phyloP scores from a whole-genome alignment of 345 rosid species.

The Pistacia atlantica region DNA sequence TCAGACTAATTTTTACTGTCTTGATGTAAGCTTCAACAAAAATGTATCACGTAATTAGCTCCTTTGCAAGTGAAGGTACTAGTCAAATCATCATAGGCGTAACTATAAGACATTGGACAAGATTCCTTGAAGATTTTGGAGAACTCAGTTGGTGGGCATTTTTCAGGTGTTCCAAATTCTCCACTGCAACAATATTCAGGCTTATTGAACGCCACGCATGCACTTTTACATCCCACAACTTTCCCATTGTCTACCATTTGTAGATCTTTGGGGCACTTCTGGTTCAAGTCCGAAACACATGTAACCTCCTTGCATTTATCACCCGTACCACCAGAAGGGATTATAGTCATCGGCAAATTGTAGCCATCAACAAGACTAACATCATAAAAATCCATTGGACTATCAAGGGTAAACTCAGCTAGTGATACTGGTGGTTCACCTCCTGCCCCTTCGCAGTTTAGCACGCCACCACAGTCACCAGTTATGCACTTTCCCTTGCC shows the following conservation, averaged over 20 bases:
- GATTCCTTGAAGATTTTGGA: slow-evolving; percentile 46
- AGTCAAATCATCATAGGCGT: slow-evolving; percentile 54
- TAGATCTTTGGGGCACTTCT: slow-evolving; percentile 38
- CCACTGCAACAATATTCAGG: slow-evolving; percentile 53
- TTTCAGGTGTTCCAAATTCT: slow-evolving; percentile 36
- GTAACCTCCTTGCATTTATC: slow-evolving; percentile 24
- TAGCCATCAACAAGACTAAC: slow-evolving; percentile 53
- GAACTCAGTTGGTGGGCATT: slow-evolving; percentile 49
- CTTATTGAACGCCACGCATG: slow-evolving; percentile 42
- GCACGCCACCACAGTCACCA: slow-evolving; percentile 44
- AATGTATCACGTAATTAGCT: slow-evolving; percentile 42
- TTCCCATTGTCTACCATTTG: slow-evolving; percentile 26
- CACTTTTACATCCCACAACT: slow-evolving; percentile 52
- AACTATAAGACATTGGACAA: slow-evolving; percentile 50
- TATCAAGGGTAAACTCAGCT: slow-evolving; percentile 49
- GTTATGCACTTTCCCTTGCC: slow-evolving; percentile 42
- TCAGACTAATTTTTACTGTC: too few relatives aligned
- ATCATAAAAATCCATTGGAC: slow-evolving; percentile 40
- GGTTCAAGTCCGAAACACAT: slow-evolving; percentile 39
- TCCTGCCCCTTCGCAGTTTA: slow-evolving; percentile 41
- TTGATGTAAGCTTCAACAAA: slow-evolving; percentile 25
- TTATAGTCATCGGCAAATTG: slow-evolving; percentile 38
- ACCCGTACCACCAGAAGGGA: slow-evolving; percentile 32
- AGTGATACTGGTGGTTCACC: slow-evolving; percentile 51
- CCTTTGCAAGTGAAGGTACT: slow-evolving; percentile 42